Base-by-base conservation (phyloP, 2,329 filamentous ascomycete genomes). In the Nemania abortiva region DNA sequence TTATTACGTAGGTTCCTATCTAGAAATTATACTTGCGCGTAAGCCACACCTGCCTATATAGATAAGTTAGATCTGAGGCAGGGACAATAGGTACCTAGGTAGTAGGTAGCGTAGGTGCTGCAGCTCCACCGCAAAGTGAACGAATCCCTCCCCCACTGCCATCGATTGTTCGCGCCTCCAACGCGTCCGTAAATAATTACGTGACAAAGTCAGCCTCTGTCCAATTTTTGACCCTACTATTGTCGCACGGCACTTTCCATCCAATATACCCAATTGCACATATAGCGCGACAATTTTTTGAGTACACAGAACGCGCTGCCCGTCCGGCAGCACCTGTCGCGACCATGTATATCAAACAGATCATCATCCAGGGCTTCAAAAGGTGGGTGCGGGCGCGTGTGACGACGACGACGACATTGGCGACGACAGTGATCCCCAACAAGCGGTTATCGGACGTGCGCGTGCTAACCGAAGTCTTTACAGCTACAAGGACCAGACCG, bases 311-410 rank as follows among this genome's bases (percentile, higher is more conserved):
- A 74, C 76, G 76, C 73, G 77, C 78, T 79, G 78, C 78, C 77
- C 76, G 75, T 70, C 66, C 70, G 77, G 78, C 78, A 78, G 77
- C 77, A 73, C 72, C 73, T 69, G 71, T 71, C 70, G 76, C 77
- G 81, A 86, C 76, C 79, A 97, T 98, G 95, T 96, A 97, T 86
- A 98, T 99, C 88, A 99, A 99, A 83, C 96, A 99, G 85, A 98
- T 98, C 82, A 98, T 98, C 82, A 98, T 99, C 80, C 96, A 99
- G 82, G 96, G 96, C 90, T 99, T 99, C 85, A 99, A 99, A 85
- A 98, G 94, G 94, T 97, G 56, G 29, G 70, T 69, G 65, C 29
- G 82, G 74, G 82, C 78, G 65, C 61, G 49, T 53, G 45, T 39
- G 45, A 58, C 65, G 27, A 59, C 20, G 37, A 34, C 20, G 9